Base-by-base conservation (phyloP, 306 rosid species). In the Glycine soja region DNA sequence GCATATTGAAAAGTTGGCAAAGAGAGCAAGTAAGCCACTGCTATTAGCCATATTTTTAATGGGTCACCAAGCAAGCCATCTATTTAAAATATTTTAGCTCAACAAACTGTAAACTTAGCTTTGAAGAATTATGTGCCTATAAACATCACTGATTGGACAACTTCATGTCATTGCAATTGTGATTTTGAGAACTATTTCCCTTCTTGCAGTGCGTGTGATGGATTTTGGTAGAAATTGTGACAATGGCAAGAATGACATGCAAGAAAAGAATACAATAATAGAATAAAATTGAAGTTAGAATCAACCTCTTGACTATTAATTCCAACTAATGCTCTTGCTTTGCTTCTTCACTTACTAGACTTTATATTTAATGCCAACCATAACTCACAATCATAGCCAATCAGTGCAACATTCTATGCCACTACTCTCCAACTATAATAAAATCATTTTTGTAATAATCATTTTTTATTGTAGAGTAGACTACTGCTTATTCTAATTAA, bases 71-170 rank as follows among this genome's bases (percentile, higher is more conserved):
- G 53, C 10, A 36, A 64, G 18, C 8, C 51, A 63, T 64, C 36
- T 7, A 30, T 4, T 76, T 8, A 15, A 61, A 61, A 19, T 61
- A 62, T 32, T 19, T 75, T 52, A 57, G 81, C 34, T 68, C 65
- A 82, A 68, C 85, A 67, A 74, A 75, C 81, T 43, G 15, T 9
- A 57, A 82, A 82, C 85, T 70, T 76, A 0, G 58, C 12, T 61
- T 61, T 50, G 68, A 75, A 76, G 77, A 65, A 56, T 56, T 4
- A 51, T 51, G 3, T 50, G 51, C 66, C 32, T 16, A 42, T 40
- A 38, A 34, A 34, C 80, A 48, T 8, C 7, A 3, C 30, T 24
- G 66, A 62, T 48, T 7, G 4, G 34, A 50, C 64, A 15, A 45
- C 75, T 38, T 52, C 46, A 40, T 56, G 34, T 2, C n/a, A 59